Percentiles rank a stretch among this genome's conserved stretches.
phyloP scores from a whole-genome alignment of 106 monocot genomes.

The Xerophyta viscosa region DNA sequence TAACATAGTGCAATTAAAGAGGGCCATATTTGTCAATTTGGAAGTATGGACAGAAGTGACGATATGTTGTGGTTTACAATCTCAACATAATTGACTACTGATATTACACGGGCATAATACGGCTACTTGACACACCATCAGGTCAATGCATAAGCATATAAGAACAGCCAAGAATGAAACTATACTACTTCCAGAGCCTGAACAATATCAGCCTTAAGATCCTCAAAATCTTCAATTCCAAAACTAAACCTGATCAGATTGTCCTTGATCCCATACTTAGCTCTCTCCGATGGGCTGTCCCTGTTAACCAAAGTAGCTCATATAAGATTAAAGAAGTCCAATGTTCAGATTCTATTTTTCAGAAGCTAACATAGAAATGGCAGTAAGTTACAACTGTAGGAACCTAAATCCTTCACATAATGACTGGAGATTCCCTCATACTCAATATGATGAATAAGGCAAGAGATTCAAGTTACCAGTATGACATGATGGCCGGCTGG shows the following conservation, averaged over 20 bases:
- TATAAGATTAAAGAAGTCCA: no score
- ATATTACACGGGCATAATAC: conserved; percentile 32
- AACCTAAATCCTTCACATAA: neutral
- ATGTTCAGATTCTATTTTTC: neutral
- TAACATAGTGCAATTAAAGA: no score
- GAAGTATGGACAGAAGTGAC: no score
- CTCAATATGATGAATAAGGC: neutral
- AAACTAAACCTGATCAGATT: conserved; percentile 91
- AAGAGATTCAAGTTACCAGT: conserved; percentile 36
- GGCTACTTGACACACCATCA: conserved; percentile 32
- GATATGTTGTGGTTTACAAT: no score
- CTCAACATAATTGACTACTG: no score
- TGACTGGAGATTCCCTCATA: neutral
- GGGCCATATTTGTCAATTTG: no score
- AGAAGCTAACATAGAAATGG: neutral
- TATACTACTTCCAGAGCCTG: conserved; percentile 52
- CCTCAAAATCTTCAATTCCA: conserved; percentile 88
- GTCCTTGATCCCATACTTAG: conserved; percentile 83
- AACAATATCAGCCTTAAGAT: conserved; percentile 69
- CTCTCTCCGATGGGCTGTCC: conserved; percentile 65
- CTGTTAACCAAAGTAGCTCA: conserved; percentile 28
- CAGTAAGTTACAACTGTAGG: neutral
- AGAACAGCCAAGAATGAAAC: neutral
- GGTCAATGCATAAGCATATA: conserved; percentile 2
- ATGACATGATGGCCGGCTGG: conserved; percentile 80